These are phyloP conservation scores for Jamesozyma gamospora DNA, from an alignment of 805 yeast genomes.

Conservation along the genomic window DNA sequence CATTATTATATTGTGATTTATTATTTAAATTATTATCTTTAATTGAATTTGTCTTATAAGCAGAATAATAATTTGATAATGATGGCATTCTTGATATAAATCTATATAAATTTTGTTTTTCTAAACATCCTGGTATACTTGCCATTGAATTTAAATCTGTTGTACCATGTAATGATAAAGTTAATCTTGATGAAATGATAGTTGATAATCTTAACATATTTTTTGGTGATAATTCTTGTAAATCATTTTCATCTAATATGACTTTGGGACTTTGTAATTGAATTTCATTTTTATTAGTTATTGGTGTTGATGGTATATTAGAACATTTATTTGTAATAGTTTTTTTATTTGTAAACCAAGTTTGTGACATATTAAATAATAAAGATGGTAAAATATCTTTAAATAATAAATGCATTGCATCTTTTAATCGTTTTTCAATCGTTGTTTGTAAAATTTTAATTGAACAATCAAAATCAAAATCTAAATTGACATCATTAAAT, in stretches of 20 bases:
- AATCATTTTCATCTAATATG: slow-evolving; percentile 21
- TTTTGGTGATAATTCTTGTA: slow-evolving; percentile 47
- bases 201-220: slow-evolving; percentile 59
- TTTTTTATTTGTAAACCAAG: slow-evolving; percentile 18
- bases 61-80: slow-evolving; percentile 17
- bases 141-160: slow-evolving; percentile 31
- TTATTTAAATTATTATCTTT: slow-evolving; percentile 1
- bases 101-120: slow-evolving; percentile 27
- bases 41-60: slow-evolving; percentile 1
- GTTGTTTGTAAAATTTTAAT: slow-evolving; percentile 27
- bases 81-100: slow-evolving; percentile 28
- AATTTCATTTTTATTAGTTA: neutral
- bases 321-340: too few species aligned
- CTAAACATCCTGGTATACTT: slow-evolving; percentile 27
- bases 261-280: slow-evolving; percentile 7
- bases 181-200: slow-evolving; percentile 65
- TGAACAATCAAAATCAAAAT: slow-evolving; percentile 30
- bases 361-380: slow-evolving; percentile 28
- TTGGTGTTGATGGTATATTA: slow-evolving; percentile 3
- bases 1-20: slow-evolving; percentile 1
- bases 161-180: slow-evolving; percentile 62
- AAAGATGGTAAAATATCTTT: slow-evolving; percentile 28
- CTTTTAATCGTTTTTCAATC: slow-evolving; percentile 27
- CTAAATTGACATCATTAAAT: slow-evolving; percentile 30
- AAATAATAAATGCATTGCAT: slow-evolving; percentile 27